phyloP scores from a whole-genome alignment of 257 asterid species.

The Paulownia fortunei region DNA sequence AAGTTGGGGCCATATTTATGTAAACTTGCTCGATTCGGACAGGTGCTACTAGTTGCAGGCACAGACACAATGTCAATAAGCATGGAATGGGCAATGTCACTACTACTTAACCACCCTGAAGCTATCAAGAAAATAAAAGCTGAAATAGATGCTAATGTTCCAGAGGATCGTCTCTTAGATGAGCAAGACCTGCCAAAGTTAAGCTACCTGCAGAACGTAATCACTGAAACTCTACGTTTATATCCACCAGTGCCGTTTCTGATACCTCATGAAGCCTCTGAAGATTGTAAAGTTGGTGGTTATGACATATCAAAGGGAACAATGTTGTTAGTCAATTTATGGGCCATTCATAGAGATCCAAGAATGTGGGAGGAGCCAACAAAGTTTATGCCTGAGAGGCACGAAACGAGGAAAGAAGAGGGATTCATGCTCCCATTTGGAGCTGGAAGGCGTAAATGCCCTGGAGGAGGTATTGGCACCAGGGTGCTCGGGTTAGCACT shows the following conservation, averaged over 20 bases:
- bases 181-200: constrained; percentile 40
- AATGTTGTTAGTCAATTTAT: constrained; percentile 39
- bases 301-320: constrained; percentile 36
- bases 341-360: constrained; percentile 49
- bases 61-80: constrained; percentile 35
- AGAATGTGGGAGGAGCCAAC: constrained; percentile 39
- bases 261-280: constrained; percentile 35
- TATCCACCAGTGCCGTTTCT: constrained; percentile 38
- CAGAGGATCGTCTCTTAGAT: constrained; percentile 23
- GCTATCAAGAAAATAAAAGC: constrained; percentile 22
- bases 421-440: constrained; percentile 40
- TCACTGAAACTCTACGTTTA: constrained; percentile 35
- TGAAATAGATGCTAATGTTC: constrained; percentile 34
- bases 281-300: constrained; percentile 33
- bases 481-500: constrained; percentile 43
- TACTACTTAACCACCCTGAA: constrained; percentile 38
- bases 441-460: constrained; percentile 38
- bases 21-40: not conserved
- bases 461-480: constrained; percentile 39
- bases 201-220: constrained; percentile 29
- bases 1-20: not conserved
- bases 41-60: constrained; percentile 41
- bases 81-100: constrained; percentile 48
- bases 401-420: not conserved
- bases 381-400: constrained; percentile 39